Evolutionary conservation across 75 land plant species (phyloP), one percentile per base, ranked within the genome.

Genomic region (Ceratopteris richardii): DNA sequence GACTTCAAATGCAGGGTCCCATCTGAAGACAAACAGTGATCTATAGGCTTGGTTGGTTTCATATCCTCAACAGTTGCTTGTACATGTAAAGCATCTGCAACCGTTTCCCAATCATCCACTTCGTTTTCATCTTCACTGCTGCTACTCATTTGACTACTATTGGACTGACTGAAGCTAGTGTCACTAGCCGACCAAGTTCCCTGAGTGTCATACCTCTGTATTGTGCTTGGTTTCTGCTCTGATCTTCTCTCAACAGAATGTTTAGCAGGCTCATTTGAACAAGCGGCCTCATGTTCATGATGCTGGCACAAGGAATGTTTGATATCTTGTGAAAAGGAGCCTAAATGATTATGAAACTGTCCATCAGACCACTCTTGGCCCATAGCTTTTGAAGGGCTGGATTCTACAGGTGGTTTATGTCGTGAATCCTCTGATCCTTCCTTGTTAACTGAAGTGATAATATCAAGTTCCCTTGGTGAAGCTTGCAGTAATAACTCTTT

Each of bases 91-190:
- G 96, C 96, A 74, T 86, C 87, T 1, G 86, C 86, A 30, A 86
- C 77, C 59, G 85, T 84, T 60, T 90, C 96, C 92, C 92, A 86
- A 56, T 90, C 95, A 53, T 92, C 84, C 51, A 76, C 62, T 29
- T 83, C 86, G 0, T 76, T 73, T 17, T 71, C 85, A 31, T 82
- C 80, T 19, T 78, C 85, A 17, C 66, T 61, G 36, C 63, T 55
- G 29, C 75, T 72, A 57, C 68, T 66, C 31, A 48, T 47, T 13
- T 59, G 58, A 16, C 56, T 51, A 51, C 61, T 66, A 16, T 57
- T 66, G 18, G 68, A 66, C 61, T 47, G 22, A 0, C 60, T 43
- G 25, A 22, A 43, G 68, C 68, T 66, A 29, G 33, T 36, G 28
- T 66, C 68, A 23, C 68, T 66, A 39, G 60, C 46, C 6, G 68